These are phyloP conservation scores for Gloeopeniophorella convolvens DNA, from an alignment of 768 basidiomycete species.

Conservation along the genomic window DNA sequence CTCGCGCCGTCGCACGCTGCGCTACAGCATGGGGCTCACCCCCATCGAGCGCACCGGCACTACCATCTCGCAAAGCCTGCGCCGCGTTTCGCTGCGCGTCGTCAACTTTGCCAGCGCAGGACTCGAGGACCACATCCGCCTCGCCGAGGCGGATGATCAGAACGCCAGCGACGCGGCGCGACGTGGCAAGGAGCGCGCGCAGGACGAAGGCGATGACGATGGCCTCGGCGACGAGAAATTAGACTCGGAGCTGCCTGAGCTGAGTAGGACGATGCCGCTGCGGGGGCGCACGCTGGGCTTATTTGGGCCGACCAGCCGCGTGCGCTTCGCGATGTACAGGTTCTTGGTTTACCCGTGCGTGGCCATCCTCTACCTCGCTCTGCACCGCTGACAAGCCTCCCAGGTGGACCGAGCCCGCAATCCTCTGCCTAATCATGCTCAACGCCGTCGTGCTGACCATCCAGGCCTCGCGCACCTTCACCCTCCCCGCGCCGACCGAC, in stretches of 20 bases:
- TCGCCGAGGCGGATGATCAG: slow-evolving; percentile 43
- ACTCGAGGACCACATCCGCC: slow-evolving; percentile 50
- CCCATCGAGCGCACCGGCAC: slow-evolving; percentile 57
- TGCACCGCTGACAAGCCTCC: not conserved
- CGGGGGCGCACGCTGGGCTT: slow-evolving; percentile 76
- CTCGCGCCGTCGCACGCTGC: slow-evolving; percentile 38
- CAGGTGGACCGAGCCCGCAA: slow-evolving; percentile 82
- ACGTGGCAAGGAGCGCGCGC: slow-evolving; percentile 20
- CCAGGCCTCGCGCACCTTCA: slow-evolving; percentile 63
- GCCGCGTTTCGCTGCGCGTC: slow-evolving; percentile 69
- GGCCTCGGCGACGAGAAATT: slow-evolving; percentile 28
- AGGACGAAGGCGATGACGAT: slow-evolving; percentile 29
- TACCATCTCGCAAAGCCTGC: slow-evolving; percentile 49
- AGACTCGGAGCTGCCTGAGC: slow-evolving; percentile 31
- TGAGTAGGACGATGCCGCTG: slow-evolving; percentile 43
- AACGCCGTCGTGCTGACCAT: slow-evolving; percentile 81
- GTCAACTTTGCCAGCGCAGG: slow-evolving; percentile 66
- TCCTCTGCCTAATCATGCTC: slow-evolving; percentile 76
- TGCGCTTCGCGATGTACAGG: slow-evolving; percentile 60
- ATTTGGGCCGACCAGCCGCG: slow-evolving; percentile 59
- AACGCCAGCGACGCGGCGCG: slow-evolving; percentile 6
- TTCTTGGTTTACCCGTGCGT: slow-evolving; percentile 69
- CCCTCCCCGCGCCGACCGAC: no score
- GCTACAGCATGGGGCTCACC: slow-evolving; percentile 49
- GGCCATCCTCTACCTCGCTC: slow-evolving; percentile 1